phyloP scores from a whole-genome alignment of 257 asterid species.

The Primulina eburnea region DNA sequence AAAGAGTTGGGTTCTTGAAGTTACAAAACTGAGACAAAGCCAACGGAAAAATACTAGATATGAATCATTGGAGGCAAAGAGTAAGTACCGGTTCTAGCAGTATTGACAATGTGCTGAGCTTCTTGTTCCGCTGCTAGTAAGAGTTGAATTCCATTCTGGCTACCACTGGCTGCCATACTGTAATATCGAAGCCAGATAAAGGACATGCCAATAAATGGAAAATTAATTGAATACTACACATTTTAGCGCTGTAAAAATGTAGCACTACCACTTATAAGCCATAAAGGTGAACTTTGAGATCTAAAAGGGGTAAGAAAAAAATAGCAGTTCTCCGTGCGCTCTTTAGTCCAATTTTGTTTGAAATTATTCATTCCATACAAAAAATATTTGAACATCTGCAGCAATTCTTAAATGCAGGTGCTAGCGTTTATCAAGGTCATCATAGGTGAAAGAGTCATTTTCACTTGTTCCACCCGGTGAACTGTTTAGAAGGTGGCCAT shows the following conservation, averaged over 20 bases:
- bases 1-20: not conserved
- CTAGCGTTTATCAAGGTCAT: not conserved
- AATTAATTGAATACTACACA: not conserved
- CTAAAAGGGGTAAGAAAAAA: no score
- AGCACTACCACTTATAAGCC: not conserved
- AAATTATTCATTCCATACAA: no score
- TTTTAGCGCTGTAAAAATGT: not conserved
- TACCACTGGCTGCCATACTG: constrained; percentile 44
- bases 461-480: not conserved
- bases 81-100: constrained; percentile 51
- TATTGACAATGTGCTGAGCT: constrained; percentile 58
- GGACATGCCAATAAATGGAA: not conserved
- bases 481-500: not conserved
- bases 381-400: no score
- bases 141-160: constrained; percentile 58
- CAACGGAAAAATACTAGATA: constrained; percentile 7
- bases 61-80: not conserved
- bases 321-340: no score
- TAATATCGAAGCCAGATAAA: constrained; percentile 18
- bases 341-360: no score
- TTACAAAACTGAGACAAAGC: constrained; percentile 1
- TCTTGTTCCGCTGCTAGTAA: constrained; percentile 60
- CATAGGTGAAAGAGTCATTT: no score
- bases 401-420: not conserved
- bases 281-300: not conserved